Percentiles rank a stretch among this genome's conserved stretches.
Conservation (phyloP, 2,329 filamentous ascomycete genomes). For the Clonostachys rhizophaga region DNA sequence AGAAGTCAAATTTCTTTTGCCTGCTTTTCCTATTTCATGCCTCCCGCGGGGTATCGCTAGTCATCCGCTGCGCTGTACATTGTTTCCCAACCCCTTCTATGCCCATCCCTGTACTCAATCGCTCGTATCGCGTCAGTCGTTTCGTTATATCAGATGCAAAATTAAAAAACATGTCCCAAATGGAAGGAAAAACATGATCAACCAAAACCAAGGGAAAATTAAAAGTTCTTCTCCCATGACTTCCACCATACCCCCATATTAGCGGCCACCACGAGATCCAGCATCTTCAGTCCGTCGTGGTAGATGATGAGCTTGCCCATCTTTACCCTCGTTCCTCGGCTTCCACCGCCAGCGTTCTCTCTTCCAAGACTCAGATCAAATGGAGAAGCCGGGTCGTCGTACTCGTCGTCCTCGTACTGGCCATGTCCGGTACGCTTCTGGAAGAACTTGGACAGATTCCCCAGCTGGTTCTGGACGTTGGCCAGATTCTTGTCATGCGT, state of each 20-base stretch:
- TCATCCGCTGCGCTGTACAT: no score
- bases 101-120: neutral
- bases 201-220: slow-evolving; percentile 4
- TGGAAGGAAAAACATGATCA: neutral
- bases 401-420: slow-evolving; percentile 28
- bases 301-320: slow-evolving; percentile 89
- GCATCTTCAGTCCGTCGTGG: slow-evolving; percentile 89
- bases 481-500: slow-evolving; percentile 12
- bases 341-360: slow-evolving; percentile 82
- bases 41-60: no score
- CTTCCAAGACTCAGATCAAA: slow-evolving; percentile 73
- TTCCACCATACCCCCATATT: slow-evolving; percentile 95
- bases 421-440: slow-evolving; percentile 10
- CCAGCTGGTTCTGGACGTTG: slow-evolving; percentile 25
- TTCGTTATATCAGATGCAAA: neutral
- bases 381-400: slow-evolving; percentile 26
- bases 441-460: slow-evolving; percentile 36
- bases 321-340: slow-evolving; percentile 82
- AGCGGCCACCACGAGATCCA: slow-evolving; percentile 85
- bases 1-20: no score
- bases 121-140: neutral
- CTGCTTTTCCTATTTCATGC: no score
- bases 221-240: slow-evolving; percentile 63
- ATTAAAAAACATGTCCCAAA: neutral
- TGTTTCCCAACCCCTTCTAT: no score